These are phyloP conservation scores for Kitagawia praeruptora DNA, from an alignment of 129 eudicot genomes.

Conservation along the genomic window DNA sequence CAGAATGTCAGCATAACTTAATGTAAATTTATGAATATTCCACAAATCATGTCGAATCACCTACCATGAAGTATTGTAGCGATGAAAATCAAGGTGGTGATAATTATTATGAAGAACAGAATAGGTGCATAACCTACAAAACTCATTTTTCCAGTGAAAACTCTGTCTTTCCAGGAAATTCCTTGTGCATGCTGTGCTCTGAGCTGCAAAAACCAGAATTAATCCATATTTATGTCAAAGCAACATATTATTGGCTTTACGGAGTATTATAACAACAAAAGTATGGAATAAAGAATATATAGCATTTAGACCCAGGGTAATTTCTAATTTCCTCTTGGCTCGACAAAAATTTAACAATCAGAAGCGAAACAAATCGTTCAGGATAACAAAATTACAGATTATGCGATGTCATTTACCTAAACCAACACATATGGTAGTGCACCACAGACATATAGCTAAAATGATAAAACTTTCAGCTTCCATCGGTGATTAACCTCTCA, in stretches of 20 bases:
- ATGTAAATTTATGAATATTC: neutral
- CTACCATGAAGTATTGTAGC: slow-evolving; percentile 68
- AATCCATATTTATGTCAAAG: slow-evolving; percentile 1
- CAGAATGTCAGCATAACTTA: slow-evolving; percentile 15
- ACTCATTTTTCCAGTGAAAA: slow-evolving; percentile 30
- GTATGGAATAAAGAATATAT: neutral
- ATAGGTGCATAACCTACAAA: slow-evolving; percentile 70
- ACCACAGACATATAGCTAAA: neutral
- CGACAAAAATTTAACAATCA: neutral
- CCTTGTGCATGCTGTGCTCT: slow-evolving; percentile 47
- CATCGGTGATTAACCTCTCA: neutral
- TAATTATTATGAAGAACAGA: slow-evolving; percentile 49
- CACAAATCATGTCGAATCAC: slow-evolving; percentile 17
- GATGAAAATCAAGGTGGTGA: slow-evolving; percentile 61
- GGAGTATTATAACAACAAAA: neutral
- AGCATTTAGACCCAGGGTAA: neutral
- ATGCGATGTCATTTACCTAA: neutral
- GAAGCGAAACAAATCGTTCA: neutral
- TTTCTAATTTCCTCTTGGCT: neutral
- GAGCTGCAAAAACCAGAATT: slow-evolving; percentile 43
- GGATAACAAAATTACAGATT: neutral
- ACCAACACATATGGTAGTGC: neutral
- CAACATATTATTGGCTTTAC: neutral
- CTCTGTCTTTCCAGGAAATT: slow-evolving; percentile 41
- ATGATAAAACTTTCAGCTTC: neutral